These are phyloP conservation scores for Cyberlindnera euphorbiiphila DNA, from an alignment of 805 yeast species.

Conservation along the genomic window DNA sequence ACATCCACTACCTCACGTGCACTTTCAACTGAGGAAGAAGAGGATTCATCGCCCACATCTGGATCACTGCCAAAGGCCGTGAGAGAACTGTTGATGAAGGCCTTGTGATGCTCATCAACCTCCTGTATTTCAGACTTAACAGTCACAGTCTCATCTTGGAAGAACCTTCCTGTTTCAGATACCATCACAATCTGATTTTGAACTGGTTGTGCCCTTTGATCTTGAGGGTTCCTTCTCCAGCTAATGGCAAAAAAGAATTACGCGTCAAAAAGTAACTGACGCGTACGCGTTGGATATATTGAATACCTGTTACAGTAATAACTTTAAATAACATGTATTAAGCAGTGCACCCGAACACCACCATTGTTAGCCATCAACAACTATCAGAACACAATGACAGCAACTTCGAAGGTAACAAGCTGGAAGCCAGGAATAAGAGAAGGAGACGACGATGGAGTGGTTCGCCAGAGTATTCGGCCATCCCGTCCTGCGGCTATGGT, in stretches of 20 bases:
- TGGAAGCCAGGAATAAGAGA: background rate
- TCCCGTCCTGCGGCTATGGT: conserved; percentile 33
- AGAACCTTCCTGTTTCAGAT: conserved; percentile 16
- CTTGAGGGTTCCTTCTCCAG: too few relatives aligned
- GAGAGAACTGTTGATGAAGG: conserved; percentile 3
- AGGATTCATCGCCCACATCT: background rate
- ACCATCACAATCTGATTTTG: background rate
- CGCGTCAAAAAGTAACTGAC: too few relatives aligned
- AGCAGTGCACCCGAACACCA: too few relatives aligned
- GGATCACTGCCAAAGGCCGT: conserved; percentile 4
- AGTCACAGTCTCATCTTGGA: conserved; percentile 9
- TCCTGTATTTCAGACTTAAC: background rate
- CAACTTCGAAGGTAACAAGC: background rate
- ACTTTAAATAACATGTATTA: too few relatives aligned
- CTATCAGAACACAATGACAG: background rate
- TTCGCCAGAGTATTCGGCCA: conserved; percentile 7
- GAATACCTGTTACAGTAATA: too few relatives aligned
- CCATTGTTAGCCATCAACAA: too few relatives aligned
- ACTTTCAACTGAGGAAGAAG: background rate
- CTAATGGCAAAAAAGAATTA: too few relatives aligned
- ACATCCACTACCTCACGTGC: background rate
- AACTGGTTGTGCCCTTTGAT: conserved; percentile 1
- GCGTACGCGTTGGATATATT: too few relatives aligned
- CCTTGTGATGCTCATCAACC: conserved; percentile 4
- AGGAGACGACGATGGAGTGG: conserved; percentile 2